Evolutionary conservation across 2,329 filamentous ascomycete species (phyloP), one percentile per base, ranked within the genome.

Genomic region (Fusarium sp.): DNA sequence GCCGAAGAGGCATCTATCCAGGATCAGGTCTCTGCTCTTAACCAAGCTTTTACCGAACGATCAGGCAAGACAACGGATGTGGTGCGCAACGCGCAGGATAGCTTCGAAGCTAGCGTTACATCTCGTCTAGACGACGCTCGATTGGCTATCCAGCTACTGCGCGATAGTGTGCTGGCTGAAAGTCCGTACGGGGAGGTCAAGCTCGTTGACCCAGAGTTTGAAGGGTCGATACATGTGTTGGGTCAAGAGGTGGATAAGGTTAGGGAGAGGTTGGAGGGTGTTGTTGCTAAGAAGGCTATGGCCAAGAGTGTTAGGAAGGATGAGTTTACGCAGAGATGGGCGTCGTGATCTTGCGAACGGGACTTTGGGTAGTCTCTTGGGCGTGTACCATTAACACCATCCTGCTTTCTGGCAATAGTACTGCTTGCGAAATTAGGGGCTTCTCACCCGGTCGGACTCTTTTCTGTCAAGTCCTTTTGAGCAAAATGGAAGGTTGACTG

Each of bases 121-220:
- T 74, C 78, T 1, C 81, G 85, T 11, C 71, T 89, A 1, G 75
- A 81, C 1, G 87, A 89, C 61, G 80, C 82, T 0, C 79, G 81
- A 18, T 74, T 80, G 5, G 86, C 86, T 0, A 72, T 88, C 2
- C 83, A 85, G 65, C 71, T 86, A 10, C 74, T 88, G 17, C 78
- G 81, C 7, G 86, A 87, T 60, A 86, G 83, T 40, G 76, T 89
- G 1, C 76, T 88, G 3, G 84, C 85, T 0, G 87, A 89, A 69
- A 87, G 82, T 31, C 77, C 81, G 6, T 87, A 82, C 70, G 79
- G 79, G 0, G 75, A 80, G n/a, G 81, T 87, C 6, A 80, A 79
- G 42, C 80, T 90, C 7, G 77, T 83, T 7, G 87, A 90, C 68
- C 81, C 84, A 0, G 85, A 87, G 28, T 83, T 88, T 38, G 84